phyloP scores from a whole-genome alignment of 1,139 yeast species.

The Taphrina populina region DNA sequence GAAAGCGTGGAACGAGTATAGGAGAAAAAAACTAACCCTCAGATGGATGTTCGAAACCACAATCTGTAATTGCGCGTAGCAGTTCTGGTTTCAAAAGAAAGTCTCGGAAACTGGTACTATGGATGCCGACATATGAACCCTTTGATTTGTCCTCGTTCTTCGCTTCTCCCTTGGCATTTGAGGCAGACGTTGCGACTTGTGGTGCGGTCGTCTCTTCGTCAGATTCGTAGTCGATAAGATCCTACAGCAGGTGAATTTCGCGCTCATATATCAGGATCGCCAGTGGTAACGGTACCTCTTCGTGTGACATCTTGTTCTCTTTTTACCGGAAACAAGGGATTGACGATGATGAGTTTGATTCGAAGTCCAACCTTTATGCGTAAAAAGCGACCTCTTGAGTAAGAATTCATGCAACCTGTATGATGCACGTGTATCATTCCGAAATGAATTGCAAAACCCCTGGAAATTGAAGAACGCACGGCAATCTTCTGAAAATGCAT shows the following conservation, averaged over 20 bases:
- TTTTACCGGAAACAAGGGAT: no score
- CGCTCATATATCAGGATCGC: background rate
- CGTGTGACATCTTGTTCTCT: slow-evolving; percentile 11
- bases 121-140: slow-evolving; percentile 97
- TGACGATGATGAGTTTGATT: no score
- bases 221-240: slow-evolving; percentile 50
- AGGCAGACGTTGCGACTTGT: slow-evolving; percentile 42
- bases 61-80: slow-evolving; percentile 95
- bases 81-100: slow-evolving; percentile 94
- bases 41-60: slow-evolving; percentile 99
- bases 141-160: slow-evolving; percentile 70
- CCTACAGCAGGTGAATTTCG: slow-evolving; percentile 52
- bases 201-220: slow-evolving; percentile 52
- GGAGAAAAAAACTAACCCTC: slow-evolving; percentile 54
- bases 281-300: slow-evolving; percentile 9
- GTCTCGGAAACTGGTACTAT: slow-evolving; percentile 97
- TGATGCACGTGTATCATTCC: no score
- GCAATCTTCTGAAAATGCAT: no score
- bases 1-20: slow-evolving; percentile 4
- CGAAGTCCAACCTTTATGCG: no score
- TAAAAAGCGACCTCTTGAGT: no score
- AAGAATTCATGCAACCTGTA: no score
- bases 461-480: no score
- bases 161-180: slow-evolving; percentile 41
- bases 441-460: no score